phyloP scores from a whole-genome alignment of 2,329 filamentous ascomycete genomes.

The Xylariaceae sp. region DNA sequence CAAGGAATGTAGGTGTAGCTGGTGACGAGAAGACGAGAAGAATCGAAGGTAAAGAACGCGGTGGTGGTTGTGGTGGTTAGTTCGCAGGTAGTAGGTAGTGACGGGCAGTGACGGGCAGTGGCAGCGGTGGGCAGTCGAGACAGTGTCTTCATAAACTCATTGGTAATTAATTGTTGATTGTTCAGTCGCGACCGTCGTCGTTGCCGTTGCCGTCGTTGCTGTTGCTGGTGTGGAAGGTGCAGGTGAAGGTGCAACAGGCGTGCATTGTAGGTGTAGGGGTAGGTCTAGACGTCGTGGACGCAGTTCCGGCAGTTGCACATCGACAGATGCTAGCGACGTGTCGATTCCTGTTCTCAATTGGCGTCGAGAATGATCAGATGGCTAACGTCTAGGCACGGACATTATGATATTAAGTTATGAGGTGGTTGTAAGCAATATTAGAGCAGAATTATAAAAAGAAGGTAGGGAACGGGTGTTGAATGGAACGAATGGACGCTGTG shows the following conservation, averaged over 20 bases:
- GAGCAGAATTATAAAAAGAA: background rate
- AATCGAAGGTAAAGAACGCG: background rate
- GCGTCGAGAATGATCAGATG: background rate
- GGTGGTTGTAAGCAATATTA: background rate
- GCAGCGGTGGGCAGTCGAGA: background rate
- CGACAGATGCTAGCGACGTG: background rate
- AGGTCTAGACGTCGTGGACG: background rate
- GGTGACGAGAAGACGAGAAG: background rate
- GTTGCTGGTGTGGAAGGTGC: background rate
- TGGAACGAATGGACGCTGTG: background rate
- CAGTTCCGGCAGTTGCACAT: background rate
- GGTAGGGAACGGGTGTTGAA: background rate
- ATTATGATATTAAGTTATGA: background rate
- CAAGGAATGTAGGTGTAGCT: background rate
- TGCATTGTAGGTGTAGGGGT: background rate
- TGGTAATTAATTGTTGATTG: background rate
- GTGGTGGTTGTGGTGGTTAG: too few relatives aligned
- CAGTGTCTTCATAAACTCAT: background rate
- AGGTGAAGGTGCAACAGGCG: background rate
- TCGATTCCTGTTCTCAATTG: background rate
- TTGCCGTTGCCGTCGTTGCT: background rate
- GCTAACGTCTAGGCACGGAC: background rate
- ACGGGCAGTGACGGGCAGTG: background rate
- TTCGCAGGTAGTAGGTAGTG: background rate
- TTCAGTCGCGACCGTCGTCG: background rate